phyloP scores from a whole-genome alignment of 495 filamentous ascomycete species.

The Tuber indicum region DNA sequence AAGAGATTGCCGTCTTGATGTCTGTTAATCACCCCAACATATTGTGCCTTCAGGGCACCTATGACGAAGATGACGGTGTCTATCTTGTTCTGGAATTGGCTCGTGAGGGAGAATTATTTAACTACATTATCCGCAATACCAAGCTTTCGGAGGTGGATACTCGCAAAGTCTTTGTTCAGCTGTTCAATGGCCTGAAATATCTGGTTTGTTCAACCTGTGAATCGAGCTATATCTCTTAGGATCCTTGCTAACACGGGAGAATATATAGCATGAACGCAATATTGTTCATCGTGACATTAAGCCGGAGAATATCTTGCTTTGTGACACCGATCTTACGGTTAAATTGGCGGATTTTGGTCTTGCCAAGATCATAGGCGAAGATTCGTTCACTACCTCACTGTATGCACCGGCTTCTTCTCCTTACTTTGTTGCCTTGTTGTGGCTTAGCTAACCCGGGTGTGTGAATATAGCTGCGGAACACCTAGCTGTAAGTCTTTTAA shows the following conservation, averaged over 20 bases:
- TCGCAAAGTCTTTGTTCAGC: slow-evolving; percentile 78
- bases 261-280: slow-evolving; percentile 85
- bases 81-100: slow-evolving; percentile 91
- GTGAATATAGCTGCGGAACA: slow-evolving; percentile 65
- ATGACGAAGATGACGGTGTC: slow-evolving; percentile 82
- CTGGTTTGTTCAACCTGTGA: slow-evolving; percentile 56
- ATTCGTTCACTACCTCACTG: slow-evolving; percentile 95
- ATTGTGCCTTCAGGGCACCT: slow-evolving; percentile 88
- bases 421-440: background rate
- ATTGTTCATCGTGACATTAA: slow-evolving; percentile 99
- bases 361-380: slow-evolving; percentile 97
- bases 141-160: slow-evolving; percentile 80
- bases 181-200: slow-evolving; percentile 92
- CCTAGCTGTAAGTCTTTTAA: slow-evolving; percentile 62
- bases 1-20: slow-evolving; percentile 95
- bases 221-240: background rate
- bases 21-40: slow-evolving; percentile 93
- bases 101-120: slow-evolving; percentile 89
- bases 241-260: slow-evolving; percentile 42
- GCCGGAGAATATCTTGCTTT: slow-evolving; percentile 91
- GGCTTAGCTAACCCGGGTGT: slow-evolving; percentile 18
- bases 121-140: slow-evolving; percentile 78
- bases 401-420: slow-evolving; percentile 45
- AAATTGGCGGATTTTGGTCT: slow-evolving; percentile 97
- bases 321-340: slow-evolving; percentile 72